A percentile compares a stretch with the other conserved stretches of the same genome.
phyloP scores from a whole-genome alignment of 257 asterid species.

The Nicotiana paniculata region DNA sequence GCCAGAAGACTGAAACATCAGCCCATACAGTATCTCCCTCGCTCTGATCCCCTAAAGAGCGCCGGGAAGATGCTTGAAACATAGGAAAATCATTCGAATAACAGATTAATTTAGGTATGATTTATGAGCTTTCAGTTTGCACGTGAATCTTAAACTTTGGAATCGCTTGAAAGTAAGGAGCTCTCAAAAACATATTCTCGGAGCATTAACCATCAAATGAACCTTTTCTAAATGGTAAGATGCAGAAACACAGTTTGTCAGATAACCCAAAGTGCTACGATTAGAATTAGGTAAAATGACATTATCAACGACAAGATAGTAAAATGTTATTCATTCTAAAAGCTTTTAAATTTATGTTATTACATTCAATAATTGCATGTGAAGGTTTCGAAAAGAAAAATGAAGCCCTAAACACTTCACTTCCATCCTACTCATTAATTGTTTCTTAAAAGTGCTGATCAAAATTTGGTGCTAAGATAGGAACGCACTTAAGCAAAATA shows the following conservation, averaged over 20 bases:
- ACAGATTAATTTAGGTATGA: neutral
- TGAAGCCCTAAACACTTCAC: neutral
- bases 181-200: neutral
- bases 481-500: constrained; percentile 37
- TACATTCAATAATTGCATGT: neutral
- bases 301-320: neutral
- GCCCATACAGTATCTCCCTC: neutral
- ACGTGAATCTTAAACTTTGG: neutral
- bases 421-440: constrained; percentile 15
- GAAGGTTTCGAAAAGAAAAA: neutral
- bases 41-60: neutral
- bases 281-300: neutral
- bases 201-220: neutral
- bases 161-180: neutral
- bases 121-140: neutral
- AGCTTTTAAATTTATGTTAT: neutral
- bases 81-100: neutral
- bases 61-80: neutral
- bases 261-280: neutral
- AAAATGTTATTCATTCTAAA: neutral
- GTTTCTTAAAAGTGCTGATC: constrained; percentile 18
- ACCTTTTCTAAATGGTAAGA: neutral
- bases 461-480: constrained; percentile 8
- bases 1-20: neutral
- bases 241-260: neutral